Evolutionary conservation across 495 filamentous ascomycete species (phyloP).

Genomic region (Talaromyces proteolyticus): DNA sequence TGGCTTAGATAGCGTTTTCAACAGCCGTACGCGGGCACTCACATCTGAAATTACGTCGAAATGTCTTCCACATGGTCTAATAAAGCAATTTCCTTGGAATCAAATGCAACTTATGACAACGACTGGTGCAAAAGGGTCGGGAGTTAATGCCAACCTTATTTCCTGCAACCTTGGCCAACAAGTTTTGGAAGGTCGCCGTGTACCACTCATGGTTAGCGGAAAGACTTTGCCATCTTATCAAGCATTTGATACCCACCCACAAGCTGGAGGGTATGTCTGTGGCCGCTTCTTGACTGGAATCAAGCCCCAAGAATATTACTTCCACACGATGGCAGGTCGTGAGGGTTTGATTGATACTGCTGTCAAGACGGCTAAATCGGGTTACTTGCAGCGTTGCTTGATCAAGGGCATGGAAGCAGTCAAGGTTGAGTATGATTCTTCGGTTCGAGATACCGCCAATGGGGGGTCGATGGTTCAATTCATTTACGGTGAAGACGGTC

Average conservation of each 20-base stretch:
- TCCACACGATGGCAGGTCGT: constrained; percentile 98
- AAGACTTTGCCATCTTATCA: constrained; percentile 94
- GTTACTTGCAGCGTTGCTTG: constrained; percentile 94
- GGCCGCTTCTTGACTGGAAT: constrained; percentile 98
- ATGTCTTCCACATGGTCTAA: constrained; percentile 76
- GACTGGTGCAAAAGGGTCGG: constrained; percentile 89
- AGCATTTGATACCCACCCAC: constrained; percentile 80
- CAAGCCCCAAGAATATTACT: constrained; percentile 96
- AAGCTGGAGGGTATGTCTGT: constrained; percentile 91
- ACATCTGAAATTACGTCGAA: constrained; percentile 72
- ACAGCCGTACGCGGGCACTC: constrained; percentile 59
- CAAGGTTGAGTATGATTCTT: constrained; percentile 85
- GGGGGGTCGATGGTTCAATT: constrained; percentile 84
- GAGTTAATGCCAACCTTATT: constrained; percentile 95
- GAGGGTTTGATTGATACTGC: constrained; percentile 99
- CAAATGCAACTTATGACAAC: constrained; percentile 99
- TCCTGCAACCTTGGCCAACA: constrained; percentile 97
- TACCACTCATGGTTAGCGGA: constrained; percentile 96
- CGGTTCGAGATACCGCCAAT: constrained; percentile 82
- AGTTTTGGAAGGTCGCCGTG: constrained; percentile 88
- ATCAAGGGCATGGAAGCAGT: constrained; percentile 99
- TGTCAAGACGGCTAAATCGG: constrained; percentile 95
- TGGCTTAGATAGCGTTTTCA: constrained; percentile 80
- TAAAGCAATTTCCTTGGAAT: constrained; percentile 91
- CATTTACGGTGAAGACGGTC: constrained; percentile 91